Conservation (phyloP, 495 filamentous ascomycete genomes). For the Collariella sp. region DNA sequence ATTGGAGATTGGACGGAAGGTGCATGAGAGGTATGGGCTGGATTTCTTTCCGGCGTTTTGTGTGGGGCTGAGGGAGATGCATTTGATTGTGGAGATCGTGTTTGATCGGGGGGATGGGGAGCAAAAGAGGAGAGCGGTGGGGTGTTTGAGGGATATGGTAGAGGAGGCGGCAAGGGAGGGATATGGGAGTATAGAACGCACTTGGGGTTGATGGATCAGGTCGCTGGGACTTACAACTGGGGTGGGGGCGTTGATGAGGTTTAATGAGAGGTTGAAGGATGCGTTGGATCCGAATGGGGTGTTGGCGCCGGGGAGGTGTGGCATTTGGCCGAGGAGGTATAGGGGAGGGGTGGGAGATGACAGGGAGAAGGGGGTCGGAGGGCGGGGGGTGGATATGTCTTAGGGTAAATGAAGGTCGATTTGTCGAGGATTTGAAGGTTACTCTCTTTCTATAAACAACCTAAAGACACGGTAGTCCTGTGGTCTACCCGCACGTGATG, state of each 20-base stretch:
- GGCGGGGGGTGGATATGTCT: no score
- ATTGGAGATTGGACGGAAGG: constrained; percentile 34
- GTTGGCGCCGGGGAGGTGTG: constrained; percentile 46
- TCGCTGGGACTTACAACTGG: constrained; percentile 50
- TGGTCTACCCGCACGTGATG: no score
- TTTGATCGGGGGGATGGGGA: constrained; percentile 41
- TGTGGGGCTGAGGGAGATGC: constrained; percentile 49
- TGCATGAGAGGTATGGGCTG: constrained; percentile 36
- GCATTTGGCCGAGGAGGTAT: constrained; percentile 50
- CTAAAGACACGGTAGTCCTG: no score
- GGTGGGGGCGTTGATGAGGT: constrained; percentile 44
- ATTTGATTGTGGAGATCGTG: constrained; percentile 50
- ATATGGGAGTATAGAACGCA: constrained; percentile 54
- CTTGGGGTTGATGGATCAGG: constrained; percentile 47
- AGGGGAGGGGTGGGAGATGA: constrained; percentile 32
- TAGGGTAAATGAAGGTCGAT: no score
- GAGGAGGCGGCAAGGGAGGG: constrained; percentile 40
- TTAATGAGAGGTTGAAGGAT: constrained; percentile 50
- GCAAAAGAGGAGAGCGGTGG: constrained; percentile 29
- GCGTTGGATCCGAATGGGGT: constrained; percentile 53
- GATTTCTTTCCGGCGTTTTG: constrained; percentile 46
- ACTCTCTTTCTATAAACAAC: no score
- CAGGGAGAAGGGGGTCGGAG: no score
- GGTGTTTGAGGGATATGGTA: constrained; percentile 40
- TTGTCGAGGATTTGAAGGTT: no score